Evolutionary conservation across 106 monocot genomes (phyloP), one percentile per base, ranked within the genome.

Genomic region (Platanthera zijinensis): DNA sequence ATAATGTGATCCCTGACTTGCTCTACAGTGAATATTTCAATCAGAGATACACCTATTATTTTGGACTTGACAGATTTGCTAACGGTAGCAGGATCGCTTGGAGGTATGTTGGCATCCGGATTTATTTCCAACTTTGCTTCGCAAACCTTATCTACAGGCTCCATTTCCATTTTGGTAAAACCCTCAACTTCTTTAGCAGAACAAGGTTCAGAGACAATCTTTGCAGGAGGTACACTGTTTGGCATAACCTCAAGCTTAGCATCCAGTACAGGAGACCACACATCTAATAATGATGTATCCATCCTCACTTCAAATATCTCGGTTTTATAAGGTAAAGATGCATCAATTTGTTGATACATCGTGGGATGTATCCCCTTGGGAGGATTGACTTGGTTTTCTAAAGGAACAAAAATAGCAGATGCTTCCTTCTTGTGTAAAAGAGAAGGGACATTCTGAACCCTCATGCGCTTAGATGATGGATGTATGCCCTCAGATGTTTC

Each of bases 1-100:
- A 78, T 45, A 74, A 99, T 94, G 75, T 99, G 99, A 56, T 92
- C 88, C 76, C 81, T 88, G 53, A 94, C 81, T 87, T 94, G 99
- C 78, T 99, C 99, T 56, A 94, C 90, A 59, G 90, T 95, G 76
- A 99, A 99, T 19, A 99, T 63, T 69, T 99, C 99, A 73, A 83
- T 99, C 83, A 99, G 11, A 50, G 99, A 99, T 72, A 99, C 99
- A 79, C 99, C 99, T 80, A 94, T 94, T 79, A 99, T 92, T 85
- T 99, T 99, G 69, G 99, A 90, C 82, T 99, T 99, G 50, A 92
- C 99, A 69, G 92, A 92, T 84, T 95, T 99, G 84, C 82, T 83
- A 32, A 78, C 89, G 73, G 87, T 47, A 21, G 77, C 73, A 75
- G 78, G 57, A 66, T 96, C 93, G 74, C 56, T 53, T 72, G 79